A percentile compares a stretch with the other conserved stretches of the same genome.
These are phyloP conservation scores for Echinosophora koreensis DNA, from an alignment of 306 rosid genomes.

Conservation along the genomic window DNA sequence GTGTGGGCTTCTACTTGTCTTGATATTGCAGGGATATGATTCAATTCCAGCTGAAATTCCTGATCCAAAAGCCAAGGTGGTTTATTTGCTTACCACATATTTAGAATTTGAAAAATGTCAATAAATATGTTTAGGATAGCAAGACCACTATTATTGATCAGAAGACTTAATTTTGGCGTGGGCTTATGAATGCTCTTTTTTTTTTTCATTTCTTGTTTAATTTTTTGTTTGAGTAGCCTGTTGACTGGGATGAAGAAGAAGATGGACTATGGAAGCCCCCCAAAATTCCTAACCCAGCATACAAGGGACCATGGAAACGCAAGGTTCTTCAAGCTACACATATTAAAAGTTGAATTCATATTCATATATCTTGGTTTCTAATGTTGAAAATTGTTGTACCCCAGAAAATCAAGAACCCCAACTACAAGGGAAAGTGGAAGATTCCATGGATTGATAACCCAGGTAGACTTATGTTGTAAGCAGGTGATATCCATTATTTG, in stretches of 20 bases:
- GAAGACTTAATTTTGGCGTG: conserved; percentile 10
- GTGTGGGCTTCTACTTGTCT: conserved; percentile 32
- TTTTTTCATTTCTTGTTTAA: neutral
- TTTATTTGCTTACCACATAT: conserved; percentile 44
- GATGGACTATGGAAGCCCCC: conserved; percentile 90
- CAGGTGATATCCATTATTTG: conserved; percentile 19
- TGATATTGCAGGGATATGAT: conserved; percentile 77
- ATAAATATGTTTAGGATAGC: conserved; percentile 39
- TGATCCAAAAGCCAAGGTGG: conserved; percentile 89
- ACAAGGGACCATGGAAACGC: conserved; percentile 95
- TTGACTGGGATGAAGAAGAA: conserved; percentile 90
- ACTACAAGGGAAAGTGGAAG: conserved; percentile 97
- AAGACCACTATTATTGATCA: conserved; percentile 19
- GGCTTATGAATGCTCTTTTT: conserved; percentile 35
- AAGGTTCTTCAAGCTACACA: conserved; percentile 65
- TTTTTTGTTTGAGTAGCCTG: conserved; percentile 68
- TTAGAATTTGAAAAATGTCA: neutral
- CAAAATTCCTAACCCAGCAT: conserved; percentile 91
- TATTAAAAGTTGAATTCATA: conserved; percentile 29
- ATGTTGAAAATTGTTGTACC: conserved; percentile 41
- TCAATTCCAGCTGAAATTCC: conserved; percentile 85
- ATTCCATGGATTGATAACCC: conserved; percentile 94
- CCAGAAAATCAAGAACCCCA: conserved; percentile 97
- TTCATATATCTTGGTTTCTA: conserved; percentile 35
- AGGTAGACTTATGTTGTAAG: conserved; percentile 58